A percentile compares a stretch with the other conserved stretches of the same genome.
Conservation (phyloP, 106 monocot genomes). For the Amphibolis antarctica region DNA sequence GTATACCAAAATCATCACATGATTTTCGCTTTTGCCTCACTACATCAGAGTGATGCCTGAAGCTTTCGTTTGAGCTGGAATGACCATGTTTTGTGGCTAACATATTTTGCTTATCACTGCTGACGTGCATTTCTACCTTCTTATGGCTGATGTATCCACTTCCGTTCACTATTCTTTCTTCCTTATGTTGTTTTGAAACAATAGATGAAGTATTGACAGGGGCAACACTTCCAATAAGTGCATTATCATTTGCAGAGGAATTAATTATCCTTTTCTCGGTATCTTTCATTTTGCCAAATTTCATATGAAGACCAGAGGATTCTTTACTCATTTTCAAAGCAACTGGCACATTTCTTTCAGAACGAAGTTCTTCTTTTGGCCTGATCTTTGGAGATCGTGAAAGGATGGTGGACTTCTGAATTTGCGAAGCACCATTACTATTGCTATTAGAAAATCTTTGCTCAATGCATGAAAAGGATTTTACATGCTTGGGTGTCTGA, state of each 20-base stretch:
- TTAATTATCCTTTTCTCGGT: background rate
- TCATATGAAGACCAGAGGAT: background rate
- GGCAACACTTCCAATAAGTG: background rate
- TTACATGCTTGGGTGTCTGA: conserved; percentile 9
- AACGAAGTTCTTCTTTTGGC: background rate
- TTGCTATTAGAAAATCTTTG: background rate
- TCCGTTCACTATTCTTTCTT: background rate
- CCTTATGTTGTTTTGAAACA: background rate
- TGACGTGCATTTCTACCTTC: background rate
- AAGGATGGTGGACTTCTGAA: background rate
- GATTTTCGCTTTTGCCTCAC: conserved; percentile 2
- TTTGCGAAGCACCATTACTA: conserved; percentile 3
- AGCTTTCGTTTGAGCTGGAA: background rate
- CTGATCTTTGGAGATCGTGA: background rate
- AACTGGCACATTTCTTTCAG: conserved; percentile 3
- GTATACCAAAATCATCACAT: background rate
- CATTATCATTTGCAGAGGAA: background rate
- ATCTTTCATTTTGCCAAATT: background rate
- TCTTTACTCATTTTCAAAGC: background rate
- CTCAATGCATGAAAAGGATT: background rate
- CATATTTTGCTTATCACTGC: background rate
- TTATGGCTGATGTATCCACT: background rate
- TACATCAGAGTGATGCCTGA: background rate
- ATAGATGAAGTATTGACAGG: background rate
- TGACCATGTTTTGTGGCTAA: background rate